phyloP scores from a whole-genome alignment of 2,329 filamentous ascomycete species.

The Malbranchea zuffiana region DNA sequence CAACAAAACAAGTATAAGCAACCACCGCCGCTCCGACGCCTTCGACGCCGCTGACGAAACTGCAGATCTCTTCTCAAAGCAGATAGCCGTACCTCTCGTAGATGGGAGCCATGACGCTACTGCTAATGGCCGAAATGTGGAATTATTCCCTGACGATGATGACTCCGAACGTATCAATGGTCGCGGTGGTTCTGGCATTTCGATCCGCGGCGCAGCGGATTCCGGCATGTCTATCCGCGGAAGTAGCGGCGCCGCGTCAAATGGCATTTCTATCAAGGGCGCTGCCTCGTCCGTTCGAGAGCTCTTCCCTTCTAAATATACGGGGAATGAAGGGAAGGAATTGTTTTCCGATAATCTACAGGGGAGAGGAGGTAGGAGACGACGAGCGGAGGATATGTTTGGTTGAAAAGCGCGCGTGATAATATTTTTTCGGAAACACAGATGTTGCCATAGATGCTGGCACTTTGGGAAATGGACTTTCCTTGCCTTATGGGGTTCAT shows the following conservation, averaged over 20 bases:
- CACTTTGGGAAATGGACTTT: neutral
- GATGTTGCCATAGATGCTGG: too few species aligned
- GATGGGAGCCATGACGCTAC: constrained; percentile 29
- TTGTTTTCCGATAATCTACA: constrained; percentile 53
- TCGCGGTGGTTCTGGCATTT: constrained; percentile 35
- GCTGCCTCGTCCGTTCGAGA: constrained; percentile 55
- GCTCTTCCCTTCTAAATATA: constrained; percentile 54
- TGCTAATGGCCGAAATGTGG: constrained; percentile 24
- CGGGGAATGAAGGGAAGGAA: constrained; percentile 55
- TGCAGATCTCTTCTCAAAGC: constrained; percentile 40
- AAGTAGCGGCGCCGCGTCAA: constrained; percentile 22
- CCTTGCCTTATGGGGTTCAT: neutral
- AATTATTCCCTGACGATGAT: constrained; percentile 30
- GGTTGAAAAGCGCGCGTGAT: too few species aligned
- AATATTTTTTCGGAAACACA: too few species aligned
- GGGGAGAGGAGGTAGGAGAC: constrained; percentile 48
- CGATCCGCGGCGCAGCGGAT: constrained; percentile 49
- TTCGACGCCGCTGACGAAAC: constrained; percentile 47
- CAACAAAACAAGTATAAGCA: constrained; percentile 30
- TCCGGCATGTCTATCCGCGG: constrained; percentile 31
- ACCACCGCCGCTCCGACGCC: constrained; percentile 40
- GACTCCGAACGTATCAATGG: neutral
- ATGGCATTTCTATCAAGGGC: constrained; percentile 58
- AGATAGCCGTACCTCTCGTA: constrained; percentile 41
- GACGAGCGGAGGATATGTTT: constrained; percentile 64